Percentiles rank a stretch among this genome's conserved stretches.
These are phyloP conservation scores for Diplodia corticola DNA, from an alignment of 2,329 filamentous ascomycete species.

Conservation along the genomic window DNA sequence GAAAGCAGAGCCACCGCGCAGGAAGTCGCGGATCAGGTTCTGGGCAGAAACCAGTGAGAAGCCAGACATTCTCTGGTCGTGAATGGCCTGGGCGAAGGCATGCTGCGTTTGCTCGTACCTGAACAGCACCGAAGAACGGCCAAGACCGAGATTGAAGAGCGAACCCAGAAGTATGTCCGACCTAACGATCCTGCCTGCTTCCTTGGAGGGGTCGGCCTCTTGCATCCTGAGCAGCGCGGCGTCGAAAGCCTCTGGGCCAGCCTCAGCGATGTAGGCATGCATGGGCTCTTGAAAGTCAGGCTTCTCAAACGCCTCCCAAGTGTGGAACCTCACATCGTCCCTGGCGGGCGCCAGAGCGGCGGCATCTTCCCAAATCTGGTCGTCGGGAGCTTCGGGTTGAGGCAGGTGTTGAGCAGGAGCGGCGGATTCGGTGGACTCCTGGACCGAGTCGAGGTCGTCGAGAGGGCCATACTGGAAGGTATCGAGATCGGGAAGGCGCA, in stretches of 20 bases:
- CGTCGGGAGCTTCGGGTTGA: slow-evolving; percentile 32
- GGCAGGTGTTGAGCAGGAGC: slow-evolving; percentile 25
- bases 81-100: slow-evolving; percentile 53
- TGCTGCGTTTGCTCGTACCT: slow-evolving; percentile 55
- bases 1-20: slow-evolving; percentile 41
- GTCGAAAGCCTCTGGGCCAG: slow-evolving; percentile 66
- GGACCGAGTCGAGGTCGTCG: slow-evolving; percentile 36
- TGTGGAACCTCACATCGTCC: slow-evolving; percentile 50
- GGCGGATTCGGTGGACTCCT: slow-evolving; percentile 34
- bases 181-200: slow-evolving; percentile 42
- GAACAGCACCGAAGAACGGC: slow-evolving; percentile 72
- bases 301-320: slow-evolving; percentile 67
- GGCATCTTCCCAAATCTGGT: slow-evolving; percentile 44
- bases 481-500: slow-evolving; percentile 42
- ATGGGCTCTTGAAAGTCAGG: slow-evolving; percentile 41
- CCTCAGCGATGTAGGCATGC: slow-evolving; percentile 66
- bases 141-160: slow-evolving; percentile 66
- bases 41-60: slow-evolving; percentile 51
- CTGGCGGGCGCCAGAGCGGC: slow-evolving; percentile 35
- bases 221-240: slow-evolving; percentile 47
- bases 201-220: slow-evolving; percentile 43
- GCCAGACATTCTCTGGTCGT: slow-evolving; percentile 52
- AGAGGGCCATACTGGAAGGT: slow-evolving; percentile 43
- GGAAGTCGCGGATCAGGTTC: slow-evolving; percentile 53
- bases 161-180: slow-evolving; percentile 47